Percentiles rank a stretch among this genome's conserved stretches.
Conservation (phyloP, 306 rosid species). For the Abrus precatorius region DNA sequence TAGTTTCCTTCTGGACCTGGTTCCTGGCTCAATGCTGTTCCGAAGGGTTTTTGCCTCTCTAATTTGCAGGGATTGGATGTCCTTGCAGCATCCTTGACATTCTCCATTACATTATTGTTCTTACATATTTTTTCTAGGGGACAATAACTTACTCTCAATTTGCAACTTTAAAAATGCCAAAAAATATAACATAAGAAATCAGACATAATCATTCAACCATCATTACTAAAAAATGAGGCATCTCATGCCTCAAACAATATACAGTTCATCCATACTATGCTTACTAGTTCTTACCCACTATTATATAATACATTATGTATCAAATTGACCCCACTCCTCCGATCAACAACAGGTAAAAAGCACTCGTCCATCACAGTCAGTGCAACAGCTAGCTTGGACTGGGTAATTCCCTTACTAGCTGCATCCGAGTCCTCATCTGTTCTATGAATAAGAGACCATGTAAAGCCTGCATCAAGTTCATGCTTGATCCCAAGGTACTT, state of each 20-base stretch:
- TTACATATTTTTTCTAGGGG: background rate
- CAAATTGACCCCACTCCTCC: conserved; percentile 90
- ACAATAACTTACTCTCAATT: too few relatives aligned
- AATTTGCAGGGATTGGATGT: conserved; percentile 19
- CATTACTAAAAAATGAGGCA: background rate
- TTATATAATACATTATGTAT: conserved; percentile 84
- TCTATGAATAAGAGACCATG: conserved; percentile 85
- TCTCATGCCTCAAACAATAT: conserved; percentile 12
- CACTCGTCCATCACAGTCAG: conserved; percentile 91
- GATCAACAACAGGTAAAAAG: conserved; percentile 84
- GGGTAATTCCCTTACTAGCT: conserved; percentile 69
- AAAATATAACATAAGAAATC: background rate
- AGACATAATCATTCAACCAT: background rate
- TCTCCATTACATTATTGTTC: background rate
- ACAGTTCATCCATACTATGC: background rate
- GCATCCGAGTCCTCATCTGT: conserved; percentile 70
- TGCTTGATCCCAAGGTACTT: conserved; percentile 81
- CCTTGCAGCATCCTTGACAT: conserved; percentile 24
- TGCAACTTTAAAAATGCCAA: background rate
- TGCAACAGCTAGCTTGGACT: conserved; percentile 87
- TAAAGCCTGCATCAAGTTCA: conserved; percentile 85
- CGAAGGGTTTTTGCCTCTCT: conserved; percentile 5
- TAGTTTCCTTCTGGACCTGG: conserved; percentile 5
- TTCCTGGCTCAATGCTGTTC: conserved; percentile 13
- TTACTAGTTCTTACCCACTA: conserved; percentile 69